Evolutionary conservation across 2,329 filamentous ascomycete species (phyloP), one percentile per base, ranked within the genome.

Genomic region (Stachybotrys chartarum): DNA sequence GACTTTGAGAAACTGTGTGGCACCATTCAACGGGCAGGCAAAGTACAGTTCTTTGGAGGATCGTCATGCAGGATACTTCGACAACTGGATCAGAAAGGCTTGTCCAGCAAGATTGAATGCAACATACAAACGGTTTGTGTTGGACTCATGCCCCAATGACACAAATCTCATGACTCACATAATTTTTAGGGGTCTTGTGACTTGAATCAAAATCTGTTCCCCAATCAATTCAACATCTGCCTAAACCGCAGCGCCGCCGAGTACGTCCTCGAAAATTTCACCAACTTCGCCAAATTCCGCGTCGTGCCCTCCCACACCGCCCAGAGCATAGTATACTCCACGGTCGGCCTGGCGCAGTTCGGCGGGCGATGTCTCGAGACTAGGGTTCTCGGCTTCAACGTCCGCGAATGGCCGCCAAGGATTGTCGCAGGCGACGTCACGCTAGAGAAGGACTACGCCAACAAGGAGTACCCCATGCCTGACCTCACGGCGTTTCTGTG

Each of bases 241-340:
- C 58, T 63, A 11, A 63, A 63, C 39, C 45, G 49, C 17, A 39
- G 47, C 17, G 61, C 61, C 18, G 61, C 61, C 2, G 54, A 58
- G 39, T 54, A 49, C 5, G 61, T 63, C 8, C 57, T 63, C 8
- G 32, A 56, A 6, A 53, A 53, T 49, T 62, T 51, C 30, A 17
- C 12, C 16, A 54, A 59, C 17, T 63, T 63, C 24, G 39, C 51
- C 32, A 53, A 59, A 5, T 63, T 63, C 31, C 54, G 53, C 1
- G 61, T 63, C 16, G 62, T 64, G 4, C 62, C 62, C 30, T 64
- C 62, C 14, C 61, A 64, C 32, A 61, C 61, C 30, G 62, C 62
- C 7, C 61, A 63, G 51, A 57, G 56, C 39, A 58, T 63, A 39
- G 60, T 62, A 17, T 64, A 64, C 52, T 58, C 57, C 7, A 45